A percentile compares a stretch with the other conserved stretches of the same genome.
Evolutionary conservation across 306 rosid genomes (phyloP).

Genomic region (Ormosia emarginata): DNA sequence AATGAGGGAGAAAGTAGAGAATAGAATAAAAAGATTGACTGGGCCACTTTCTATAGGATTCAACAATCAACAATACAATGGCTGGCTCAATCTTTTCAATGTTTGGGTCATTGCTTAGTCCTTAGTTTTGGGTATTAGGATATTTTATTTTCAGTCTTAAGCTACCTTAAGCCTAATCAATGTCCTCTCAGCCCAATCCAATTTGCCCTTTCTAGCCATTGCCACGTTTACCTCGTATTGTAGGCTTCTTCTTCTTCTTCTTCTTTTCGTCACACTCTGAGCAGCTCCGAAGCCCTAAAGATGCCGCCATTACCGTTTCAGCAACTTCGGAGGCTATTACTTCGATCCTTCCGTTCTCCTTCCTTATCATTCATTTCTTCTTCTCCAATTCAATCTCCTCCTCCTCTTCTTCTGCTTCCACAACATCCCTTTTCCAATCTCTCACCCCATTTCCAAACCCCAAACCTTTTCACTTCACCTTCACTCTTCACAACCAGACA

Average conservation of each 20-base stretch:
- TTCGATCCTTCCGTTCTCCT: conserved; percentile 36
- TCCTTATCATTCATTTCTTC: conserved; percentile 20
- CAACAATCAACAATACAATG: too few species aligned
- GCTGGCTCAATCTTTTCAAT: too few species aligned
- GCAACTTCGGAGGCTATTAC: conserved; percentile 54
- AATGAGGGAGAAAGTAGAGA: too few species aligned
- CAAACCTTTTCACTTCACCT: conserved; percentile 14
- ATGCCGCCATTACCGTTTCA: conserved; percentile 64
- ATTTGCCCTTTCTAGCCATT: neutral
- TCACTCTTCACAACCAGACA: conserved; percentile 22
- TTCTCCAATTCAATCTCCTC: too few species aligned
- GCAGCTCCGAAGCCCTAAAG: conserved; percentile 2
- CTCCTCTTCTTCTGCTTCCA: too few species aligned
- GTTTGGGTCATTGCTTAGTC: too few species aligned
- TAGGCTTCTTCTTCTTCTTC: neutral
- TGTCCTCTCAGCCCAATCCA: neutral
- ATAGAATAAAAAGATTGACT: too few species aligned
- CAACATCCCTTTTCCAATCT: conserved; percentile 21
- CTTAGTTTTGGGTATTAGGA: too few species aligned
- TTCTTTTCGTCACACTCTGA: neutral
- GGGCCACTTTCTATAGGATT: too few species aligned
- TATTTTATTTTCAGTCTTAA: too few species aligned
- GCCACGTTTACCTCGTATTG: neutral
- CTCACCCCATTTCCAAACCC: conserved; percentile 25
- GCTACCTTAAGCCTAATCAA: too few species aligned